Conservation (phyloP, 2,329 filamentous ascomycete species). For the Hypoxylon sp. region DNA sequence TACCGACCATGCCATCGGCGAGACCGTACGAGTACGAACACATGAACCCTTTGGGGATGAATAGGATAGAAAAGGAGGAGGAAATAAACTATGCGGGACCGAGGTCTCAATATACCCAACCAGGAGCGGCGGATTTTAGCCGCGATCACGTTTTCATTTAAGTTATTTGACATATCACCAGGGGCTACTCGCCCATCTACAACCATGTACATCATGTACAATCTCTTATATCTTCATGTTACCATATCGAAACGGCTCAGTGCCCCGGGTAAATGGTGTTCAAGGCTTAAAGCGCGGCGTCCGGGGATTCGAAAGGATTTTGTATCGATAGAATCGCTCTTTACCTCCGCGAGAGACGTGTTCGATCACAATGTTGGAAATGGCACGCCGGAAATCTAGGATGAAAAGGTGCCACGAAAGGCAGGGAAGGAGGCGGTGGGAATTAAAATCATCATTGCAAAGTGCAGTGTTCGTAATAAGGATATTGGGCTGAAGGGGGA, state of each 20-base stretch:
- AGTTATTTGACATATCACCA: slow-evolving; percentile 23
- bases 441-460: slow-evolving; percentile 7
- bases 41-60: slow-evolving; percentile 70
- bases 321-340: slow-evolving; percentile 38
- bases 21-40: slow-evolving; percentile 53
- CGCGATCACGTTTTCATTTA: slow-evolving; percentile 49
- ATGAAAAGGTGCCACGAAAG: slow-evolving; percentile 11
- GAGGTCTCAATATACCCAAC: slow-evolving; percentile 41
- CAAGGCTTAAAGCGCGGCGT: slow-evolving; percentile 42
- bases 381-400: slow-evolving; percentile 14
- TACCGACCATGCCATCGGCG: slow-evolving; percentile 44
- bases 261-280: slow-evolving; percentile 21
- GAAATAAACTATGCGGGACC: slow-evolving; percentile 39
- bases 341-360: slow-evolving; percentile 15
- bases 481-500: slow-evolving; percentile 13
- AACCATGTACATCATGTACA: slow-evolving; percentile 24
- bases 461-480: slow-evolving; percentile 31
- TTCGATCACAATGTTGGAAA: slow-evolving; percentile 20
- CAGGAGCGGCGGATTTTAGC: slow-evolving; percentile 39
- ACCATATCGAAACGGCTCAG: slow-evolving; percentile 22
- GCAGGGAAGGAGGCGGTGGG: slow-evolving; percentile 3
- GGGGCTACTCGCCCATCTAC: slow-evolving; percentile 7
- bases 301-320: slow-evolving; percentile 35
- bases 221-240: slow-evolving; percentile 17
- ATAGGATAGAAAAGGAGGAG: slow-evolving; percentile 61